phyloP scores from a whole-genome alignment of 306 rosid genomes.

The Quercus glauca region DNA sequence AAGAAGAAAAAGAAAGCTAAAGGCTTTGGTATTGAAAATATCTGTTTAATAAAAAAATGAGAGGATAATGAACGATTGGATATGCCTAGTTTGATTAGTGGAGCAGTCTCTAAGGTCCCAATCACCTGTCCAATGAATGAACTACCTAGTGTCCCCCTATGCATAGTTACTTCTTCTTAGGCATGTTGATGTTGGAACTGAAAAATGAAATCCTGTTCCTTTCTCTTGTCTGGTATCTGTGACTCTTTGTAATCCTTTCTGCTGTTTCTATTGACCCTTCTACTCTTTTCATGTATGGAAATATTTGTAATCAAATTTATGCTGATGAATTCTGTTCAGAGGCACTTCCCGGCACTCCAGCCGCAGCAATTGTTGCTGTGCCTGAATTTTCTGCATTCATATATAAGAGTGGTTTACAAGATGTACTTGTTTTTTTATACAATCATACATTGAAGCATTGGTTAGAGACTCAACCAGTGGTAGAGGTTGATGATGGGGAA shows the following conservation, averaged over 20 bases:
- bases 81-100: background rate
- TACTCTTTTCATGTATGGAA: slow-evolving; percentile 6
- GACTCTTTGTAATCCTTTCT: background rate
- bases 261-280: slow-evolving; percentile 7
- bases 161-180: background rate
- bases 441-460: background rate
- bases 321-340: slow-evolving; percentile 42
- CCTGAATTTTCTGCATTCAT: slow-evolving; percentile 28
- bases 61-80: background rate
- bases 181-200: background rate
- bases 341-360: slow-evolving; percentile 28
- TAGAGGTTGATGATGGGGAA: slow-evolving; percentile 10
- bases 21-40: background rate
- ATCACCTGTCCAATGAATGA: background rate
- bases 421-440: background rate
- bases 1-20: background rate
- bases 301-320: slow-evolving; percentile 19
- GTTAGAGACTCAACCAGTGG: slow-evolving; percentile 32
- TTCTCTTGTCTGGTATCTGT: background rate
- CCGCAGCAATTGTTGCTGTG: slow-evolving; percentile 25
- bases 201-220: background rate
- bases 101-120: background rate
- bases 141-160: background rate
- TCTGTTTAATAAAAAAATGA: background rate
- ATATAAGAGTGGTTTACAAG: background rate